Percentiles rank a stretch among this genome's conserved stretches.
phyloP scores from a whole-genome alignment of 2,329 filamentous ascomycete genomes.

The Colletotrichum camelliae region DNA sequence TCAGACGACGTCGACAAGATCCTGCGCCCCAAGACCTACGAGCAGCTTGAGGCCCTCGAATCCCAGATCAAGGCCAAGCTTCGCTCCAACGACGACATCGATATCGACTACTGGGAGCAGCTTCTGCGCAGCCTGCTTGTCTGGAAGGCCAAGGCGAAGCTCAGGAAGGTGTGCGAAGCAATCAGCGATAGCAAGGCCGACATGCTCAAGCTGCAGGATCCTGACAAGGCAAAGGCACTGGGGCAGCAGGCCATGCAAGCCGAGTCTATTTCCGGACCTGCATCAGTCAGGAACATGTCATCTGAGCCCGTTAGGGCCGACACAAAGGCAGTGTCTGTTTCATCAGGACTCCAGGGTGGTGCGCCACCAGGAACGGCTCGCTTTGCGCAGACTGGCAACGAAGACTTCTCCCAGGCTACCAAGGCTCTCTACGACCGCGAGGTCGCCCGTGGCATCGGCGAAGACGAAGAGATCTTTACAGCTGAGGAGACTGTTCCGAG shows the following conservation, averaged over 20 bases:
- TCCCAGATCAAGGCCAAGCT: constrained; percentile 87
- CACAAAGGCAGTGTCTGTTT: constrained; percentile 21
- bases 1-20: constrained; percentile 88
- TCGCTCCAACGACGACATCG: constrained; percentile 86
- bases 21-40: constrained; percentile 81
- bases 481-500: constrained; percentile 82
- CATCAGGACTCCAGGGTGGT: constrained; percentile 22
- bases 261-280: constrained; percentile 39
- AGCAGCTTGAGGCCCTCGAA: constrained; percentile 87
- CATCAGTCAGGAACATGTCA: constrained; percentile 11
- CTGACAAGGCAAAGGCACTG: constrained; percentile 63
- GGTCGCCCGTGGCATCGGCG: constrained; percentile 86
- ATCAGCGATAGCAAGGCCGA: constrained; percentile 69
- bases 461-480: constrained; percentile 95
- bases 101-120: constrained; percentile 98
- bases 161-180: constrained; percentile 78
- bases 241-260: constrained; percentile 21
- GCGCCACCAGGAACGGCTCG: constrained; percentile 65
- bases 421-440: constrained; percentile 92
- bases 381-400: constrained; percentile 72
- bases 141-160: constrained; percentile 89
- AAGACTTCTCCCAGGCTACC: constrained; percentile 86
- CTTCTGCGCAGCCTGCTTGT: constrained; percentile 82
- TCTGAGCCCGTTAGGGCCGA: constrained; percentile 28
- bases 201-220: constrained; percentile 68